Base-by-base conservation (phyloP, 805 yeast species). In the Metschnikowia anglica region DNA sequence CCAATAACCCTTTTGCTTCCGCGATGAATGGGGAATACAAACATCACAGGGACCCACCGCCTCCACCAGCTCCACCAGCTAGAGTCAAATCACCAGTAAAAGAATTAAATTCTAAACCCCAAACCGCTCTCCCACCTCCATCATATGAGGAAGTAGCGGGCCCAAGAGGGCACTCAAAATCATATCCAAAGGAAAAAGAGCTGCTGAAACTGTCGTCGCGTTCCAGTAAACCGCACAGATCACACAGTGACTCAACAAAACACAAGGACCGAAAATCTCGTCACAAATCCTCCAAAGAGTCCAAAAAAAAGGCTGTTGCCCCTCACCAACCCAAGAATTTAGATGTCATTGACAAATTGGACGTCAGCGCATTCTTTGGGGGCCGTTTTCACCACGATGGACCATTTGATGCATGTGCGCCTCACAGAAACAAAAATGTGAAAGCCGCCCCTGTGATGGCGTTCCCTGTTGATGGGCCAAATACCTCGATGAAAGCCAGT, bases 301-400 rank as follows among this genome's bases (percentile, higher is more conserved):
- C 72, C n/a, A 60, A 66, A 26, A 66, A 72, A 57, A 60, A 73
- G 60, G 55, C 66, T 49, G 63, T 73, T 44, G 71, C 68, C 58
- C 62, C 71, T 3, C 68, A 68, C 56, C 72, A 79, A 52, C 76
- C 89, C 11, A 81, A 82, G 54, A 86, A 89, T 53, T 82, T 90
- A 43, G 99, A 91, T 59, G 88, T 95, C 3, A 93, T 93, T 54
- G 99, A 93, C 68, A 87, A 87, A 65, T 74, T 93, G 57, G 99
- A 93, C 63, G 99, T 91, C 35, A 90, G 97, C 10, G 97, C 96
- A 1, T 76, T 90, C 48, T 90, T 87, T 61, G 97, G 97, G 19
- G 83, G 87, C 37, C 88, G 95, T 2, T 93, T 93, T 75, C 99
- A 93, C 65, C 98, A 93, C 64, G 99, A 93, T 67, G 99, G 99